Percentiles rank a stretch among this genome's conserved stretches.
These are phyloP conservation scores for Penicillium diatomitis DNA, from an alignment of 495 filamentous ascomycete genomes.

Conservation along the genomic window DNA sequence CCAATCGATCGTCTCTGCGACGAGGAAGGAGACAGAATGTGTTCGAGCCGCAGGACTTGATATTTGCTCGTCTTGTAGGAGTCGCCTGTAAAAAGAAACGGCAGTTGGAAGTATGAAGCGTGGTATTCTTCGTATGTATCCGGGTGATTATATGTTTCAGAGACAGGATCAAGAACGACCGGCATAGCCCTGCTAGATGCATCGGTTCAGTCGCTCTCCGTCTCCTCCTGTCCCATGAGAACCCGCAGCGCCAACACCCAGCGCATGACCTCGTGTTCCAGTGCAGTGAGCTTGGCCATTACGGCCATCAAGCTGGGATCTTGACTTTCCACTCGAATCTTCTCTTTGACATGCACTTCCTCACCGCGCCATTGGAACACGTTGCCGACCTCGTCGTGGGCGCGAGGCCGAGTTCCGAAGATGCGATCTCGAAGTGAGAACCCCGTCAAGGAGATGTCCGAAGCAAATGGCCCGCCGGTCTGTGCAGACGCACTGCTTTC, in stretches of 20 bases:
- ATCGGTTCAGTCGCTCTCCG: conserved; percentile 25
- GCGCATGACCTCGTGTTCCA: conserved; percentile 63
- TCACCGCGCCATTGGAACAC: conserved; percentile 58
- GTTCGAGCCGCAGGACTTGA: too few species aligned
- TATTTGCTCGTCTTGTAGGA: too few species aligned
- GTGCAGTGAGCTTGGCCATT: conserved; percentile 74
- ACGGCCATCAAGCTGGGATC: conserved; percentile 85
- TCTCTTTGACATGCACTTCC: conserved; percentile 80
- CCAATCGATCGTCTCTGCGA: too few species aligned
- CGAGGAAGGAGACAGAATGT: too few species aligned
- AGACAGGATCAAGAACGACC: too few species aligned
- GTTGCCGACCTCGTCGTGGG: conserved; percentile 74
- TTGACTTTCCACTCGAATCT: conserved; percentile 81
- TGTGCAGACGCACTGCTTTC: conserved; percentile 53
- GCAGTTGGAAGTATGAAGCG: too few species aligned
- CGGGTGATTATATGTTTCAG: too few species aligned
- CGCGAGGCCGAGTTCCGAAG: conserved; percentile 44
- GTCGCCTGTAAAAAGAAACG: too few species aligned
- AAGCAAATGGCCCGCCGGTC: conserved; percentile 49
- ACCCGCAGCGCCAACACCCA: conserved; percentile 65
- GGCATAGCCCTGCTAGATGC: background rate
- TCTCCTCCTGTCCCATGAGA: conserved; percentile 61
- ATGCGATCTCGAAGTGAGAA: conserved; percentile 51
- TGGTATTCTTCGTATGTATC: too few species aligned
- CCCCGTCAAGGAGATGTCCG: conserved; percentile 43